Evolutionary conservation across 75 land plant genomes (phyloP).

Genomic region (Cupressus sempervirens): DNA sequence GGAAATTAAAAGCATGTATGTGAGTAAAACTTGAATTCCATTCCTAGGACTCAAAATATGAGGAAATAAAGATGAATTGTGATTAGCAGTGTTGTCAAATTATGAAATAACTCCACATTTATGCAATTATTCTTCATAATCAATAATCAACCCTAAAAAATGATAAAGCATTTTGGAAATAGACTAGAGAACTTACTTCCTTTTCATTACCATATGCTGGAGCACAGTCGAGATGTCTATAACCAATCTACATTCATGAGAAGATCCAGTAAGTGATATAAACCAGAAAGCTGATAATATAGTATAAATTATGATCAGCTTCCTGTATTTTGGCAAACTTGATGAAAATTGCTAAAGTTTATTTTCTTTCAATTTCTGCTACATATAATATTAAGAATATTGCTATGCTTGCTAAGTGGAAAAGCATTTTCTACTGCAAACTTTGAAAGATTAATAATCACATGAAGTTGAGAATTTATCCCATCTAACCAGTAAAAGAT

Average conservation of each 20-base stretch:
- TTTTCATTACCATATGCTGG: conserved; percentile 62
- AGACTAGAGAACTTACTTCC: conserved; percentile 44
- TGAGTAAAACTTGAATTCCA: neutral
- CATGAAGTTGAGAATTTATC: neutral
- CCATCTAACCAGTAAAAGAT: neutral
- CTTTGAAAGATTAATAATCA: neutral
- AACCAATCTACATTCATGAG: conserved; percentile 60
- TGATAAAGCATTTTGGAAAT: neutral
- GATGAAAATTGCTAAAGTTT: neutral
- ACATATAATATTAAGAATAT: neutral
- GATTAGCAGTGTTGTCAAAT: neutral
- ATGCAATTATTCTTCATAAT: neutral
- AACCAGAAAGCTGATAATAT: neutral
- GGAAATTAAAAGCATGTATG: neutral
- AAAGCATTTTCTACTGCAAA: neutral
- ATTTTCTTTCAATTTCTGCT: neutral
- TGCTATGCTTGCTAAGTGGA: neutral
- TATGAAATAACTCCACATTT: neutral
- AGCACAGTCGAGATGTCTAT: conserved; percentile 92
- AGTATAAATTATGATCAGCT: neutral
- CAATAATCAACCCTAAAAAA: neutral
- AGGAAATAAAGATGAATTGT: neutral
- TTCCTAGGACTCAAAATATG: neutral
- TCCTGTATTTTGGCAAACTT: neutral
- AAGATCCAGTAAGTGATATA: neutral